A percentile compares a stretch with the other conserved stretches of the same genome.
Conservation (phyloP, 306 rosid species). For the Corylus heterophylla region DNA sequence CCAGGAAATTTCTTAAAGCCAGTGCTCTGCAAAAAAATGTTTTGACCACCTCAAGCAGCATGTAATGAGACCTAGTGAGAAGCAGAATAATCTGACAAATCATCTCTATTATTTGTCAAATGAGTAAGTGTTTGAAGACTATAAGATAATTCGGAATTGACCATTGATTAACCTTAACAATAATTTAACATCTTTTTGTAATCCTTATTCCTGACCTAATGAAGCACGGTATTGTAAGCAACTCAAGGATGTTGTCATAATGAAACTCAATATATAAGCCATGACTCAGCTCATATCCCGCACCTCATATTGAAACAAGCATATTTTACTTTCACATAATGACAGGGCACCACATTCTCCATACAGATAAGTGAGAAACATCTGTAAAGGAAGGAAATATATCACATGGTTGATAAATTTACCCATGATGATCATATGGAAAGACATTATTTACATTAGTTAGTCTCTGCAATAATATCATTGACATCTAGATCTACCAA, state of each 20-base stretch:
- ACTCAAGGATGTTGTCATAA: background rate
- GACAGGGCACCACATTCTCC: conserved; percentile 1
- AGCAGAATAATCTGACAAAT: no score
- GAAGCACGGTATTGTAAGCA: background rate
- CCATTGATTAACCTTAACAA: background rate
- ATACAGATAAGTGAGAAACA: conserved; percentile 13
- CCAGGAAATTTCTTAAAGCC: background rate
- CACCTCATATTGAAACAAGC: conserved; percentile 7
- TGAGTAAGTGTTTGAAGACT: no score
- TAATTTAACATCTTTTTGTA: background rate
- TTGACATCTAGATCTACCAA: conserved; percentile 59
- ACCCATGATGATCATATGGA: conserved; percentile 31
- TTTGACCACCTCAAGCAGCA: background rate
- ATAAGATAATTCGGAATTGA: background rate
- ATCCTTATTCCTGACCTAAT: background rate
- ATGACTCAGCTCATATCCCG: conserved; percentile 3
- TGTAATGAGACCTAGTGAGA: no score
- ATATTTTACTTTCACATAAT: background rate
- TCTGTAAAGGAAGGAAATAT: background rate
- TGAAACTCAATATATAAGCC: background rate
- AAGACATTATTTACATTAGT: conserved; percentile 28
- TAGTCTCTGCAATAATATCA: conserved; percentile 57
- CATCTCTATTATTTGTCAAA: no score
- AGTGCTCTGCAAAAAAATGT: background rate
- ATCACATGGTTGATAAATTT: conserved; percentile 29